Base-by-base conservation (phyloP, 108 stramenopile genomes). In the Cyclotella cryptica region DNA sequence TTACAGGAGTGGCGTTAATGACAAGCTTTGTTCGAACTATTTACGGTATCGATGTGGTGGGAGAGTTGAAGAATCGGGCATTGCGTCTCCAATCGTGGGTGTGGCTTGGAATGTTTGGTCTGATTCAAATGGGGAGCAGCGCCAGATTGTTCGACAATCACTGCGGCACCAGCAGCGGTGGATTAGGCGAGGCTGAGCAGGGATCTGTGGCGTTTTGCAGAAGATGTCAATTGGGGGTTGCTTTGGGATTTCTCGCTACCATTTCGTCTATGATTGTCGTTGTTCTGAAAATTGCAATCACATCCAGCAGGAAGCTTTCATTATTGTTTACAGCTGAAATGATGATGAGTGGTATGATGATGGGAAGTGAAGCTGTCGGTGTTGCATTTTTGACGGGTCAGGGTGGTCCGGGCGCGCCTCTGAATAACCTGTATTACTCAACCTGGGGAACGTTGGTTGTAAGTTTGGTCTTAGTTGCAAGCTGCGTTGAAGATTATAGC, bases 401-500 rank as follows among this genome's bases (percentile, higher is more conserved):
- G 46, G 69, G 80, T 8, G 91, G 90, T 22, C 94, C 92, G 0
- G 94, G 92, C 26, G 67, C 85, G 28, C 80, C 86, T 18, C 79
- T 93, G 64, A 90, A 90, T 35, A 95, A 95, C 75, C 67, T 95
- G 15, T 95, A 92, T 75, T 95, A 93, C 73, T 92, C 89, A 30
- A 78, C 82, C 28, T 95, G 94, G 94, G 81, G 88, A 41, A 72
- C 78, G 41, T 74, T 89, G 57, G 22, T 83, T 28, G 35, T 55
- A 19, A 72, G 69, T 15, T 58, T 82, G 24, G 28, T 84, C 10
- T 66, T 88, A 51, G 72, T 60, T 43, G 75, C 62, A 75, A 89
- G 68, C 78, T 80, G 70, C 84, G 69, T 75, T 2, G 81, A 82
- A 40, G 74, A 82, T 71, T 82, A 73, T 35, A 82, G 81, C 46